Evolutionary conservation across 495 filamentous ascomycete genomes (phyloP).

Genomic region (Pyronema domesticum): DNA sequence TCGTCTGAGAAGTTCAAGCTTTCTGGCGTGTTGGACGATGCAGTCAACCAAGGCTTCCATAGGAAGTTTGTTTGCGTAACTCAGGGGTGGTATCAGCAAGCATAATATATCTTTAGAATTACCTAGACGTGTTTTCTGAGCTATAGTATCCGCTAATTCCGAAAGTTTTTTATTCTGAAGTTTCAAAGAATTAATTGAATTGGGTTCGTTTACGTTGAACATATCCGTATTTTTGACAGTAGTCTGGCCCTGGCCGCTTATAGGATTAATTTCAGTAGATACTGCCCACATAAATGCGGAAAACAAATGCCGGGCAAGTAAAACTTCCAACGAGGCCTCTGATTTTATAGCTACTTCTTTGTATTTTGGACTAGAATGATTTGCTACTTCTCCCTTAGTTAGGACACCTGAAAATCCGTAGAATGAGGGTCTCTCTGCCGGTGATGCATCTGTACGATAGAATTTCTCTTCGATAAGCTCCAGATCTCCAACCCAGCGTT

Average conservation of each 20-base stretch:
- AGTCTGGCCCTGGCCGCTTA: background rate
- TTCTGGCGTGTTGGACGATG: no score
- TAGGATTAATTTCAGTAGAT: no score
- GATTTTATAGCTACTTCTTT: background rate
- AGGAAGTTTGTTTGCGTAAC: no score
- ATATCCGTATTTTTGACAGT: background rate
- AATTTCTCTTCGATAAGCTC: background rate
- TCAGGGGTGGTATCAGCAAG: no score
- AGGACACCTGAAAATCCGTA: background rate
- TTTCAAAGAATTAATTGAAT: background rate
- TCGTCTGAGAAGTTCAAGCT: no score
- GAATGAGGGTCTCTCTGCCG: no score
- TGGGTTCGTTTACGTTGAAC: background rate
- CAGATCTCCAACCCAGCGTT: background rate
- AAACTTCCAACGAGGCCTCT: background rate
- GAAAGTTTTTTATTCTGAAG: background rate
- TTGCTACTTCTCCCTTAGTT: no score
- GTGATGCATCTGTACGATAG: no score
- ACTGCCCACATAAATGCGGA: conserved; percentile 13
- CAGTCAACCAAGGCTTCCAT: no score
- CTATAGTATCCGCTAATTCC: background rate
- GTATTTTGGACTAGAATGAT: background rate
- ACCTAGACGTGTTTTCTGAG: no score
- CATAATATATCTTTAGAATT: no score
- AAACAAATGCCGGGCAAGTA: conserved; percentile 14